Evolutionary conservation across 257 asterid genomes (phyloP).

Genomic region (Lavandula angustifolia): DNA sequence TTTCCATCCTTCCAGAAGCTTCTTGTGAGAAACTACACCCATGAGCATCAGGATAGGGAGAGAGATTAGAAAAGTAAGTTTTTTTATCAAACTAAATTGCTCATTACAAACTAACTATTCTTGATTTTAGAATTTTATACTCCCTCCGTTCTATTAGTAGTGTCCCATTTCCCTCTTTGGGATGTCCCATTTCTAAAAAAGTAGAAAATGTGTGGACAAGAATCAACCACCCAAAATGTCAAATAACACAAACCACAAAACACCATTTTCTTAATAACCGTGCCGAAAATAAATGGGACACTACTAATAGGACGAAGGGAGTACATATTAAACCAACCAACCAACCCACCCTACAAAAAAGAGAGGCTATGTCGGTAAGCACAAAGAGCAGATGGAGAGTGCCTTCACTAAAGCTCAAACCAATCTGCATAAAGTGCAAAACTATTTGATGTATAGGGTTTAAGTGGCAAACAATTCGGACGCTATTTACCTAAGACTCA

Average conservation of each 20-base stretch:
- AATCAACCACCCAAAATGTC: too few relatives aligned
- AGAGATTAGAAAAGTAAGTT: conserved; percentile 15
- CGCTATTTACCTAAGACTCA: background rate
- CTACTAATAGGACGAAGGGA: too few relatives aligned
- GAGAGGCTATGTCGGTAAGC: background rate
- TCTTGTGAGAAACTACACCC: conserved; percentile 59
- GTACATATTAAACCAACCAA: too few relatives aligned
- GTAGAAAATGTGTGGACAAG: too few relatives aligned
- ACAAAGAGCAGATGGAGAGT: background rate
- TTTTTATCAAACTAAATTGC: background rate
- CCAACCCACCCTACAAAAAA: too few relatives aligned
- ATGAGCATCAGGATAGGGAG: conserved; percentile 30
- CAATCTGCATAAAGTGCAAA: background rate
- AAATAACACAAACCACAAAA: too few relatives aligned
- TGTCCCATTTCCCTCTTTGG: too few relatives aligned
- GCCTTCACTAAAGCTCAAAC: background rate
- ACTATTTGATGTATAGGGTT: background rate
- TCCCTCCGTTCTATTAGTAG: too few relatives aligned
- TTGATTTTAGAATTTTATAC: too few relatives aligned
- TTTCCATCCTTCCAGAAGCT: conserved; percentile 52
- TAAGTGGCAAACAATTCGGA: background rate
- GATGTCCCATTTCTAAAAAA: too few relatives aligned
- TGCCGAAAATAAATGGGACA: too few relatives aligned
- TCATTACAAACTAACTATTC: background rate
- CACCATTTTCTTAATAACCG: too few relatives aligned